These are phyloP conservation scores for Fusarium staphyleae DNA, from an alignment of 2,329 filamentous ascomycete species.

Conservation along the genomic window DNA sequence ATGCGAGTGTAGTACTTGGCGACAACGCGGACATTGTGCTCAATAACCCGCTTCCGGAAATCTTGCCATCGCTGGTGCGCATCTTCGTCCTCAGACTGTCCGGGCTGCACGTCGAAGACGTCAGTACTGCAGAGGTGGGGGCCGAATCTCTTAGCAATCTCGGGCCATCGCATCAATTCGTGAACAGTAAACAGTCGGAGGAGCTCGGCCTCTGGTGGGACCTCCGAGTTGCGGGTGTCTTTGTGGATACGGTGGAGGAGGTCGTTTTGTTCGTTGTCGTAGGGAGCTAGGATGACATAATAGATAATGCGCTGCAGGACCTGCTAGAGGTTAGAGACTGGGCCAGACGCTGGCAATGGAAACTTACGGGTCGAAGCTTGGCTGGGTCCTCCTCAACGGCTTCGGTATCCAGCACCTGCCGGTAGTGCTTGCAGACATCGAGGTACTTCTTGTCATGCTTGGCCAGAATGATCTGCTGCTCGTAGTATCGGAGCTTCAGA, in stretches of 20 bases:
- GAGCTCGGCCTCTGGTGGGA: conserved; percentile 82
- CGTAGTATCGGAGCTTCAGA: conserved; percentile 93
- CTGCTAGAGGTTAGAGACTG: conserved; percentile 52
- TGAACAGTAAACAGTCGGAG: conserved; percentile 94
- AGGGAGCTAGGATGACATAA: conserved; percentile 93
- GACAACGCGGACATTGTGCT: conserved; percentile 97
- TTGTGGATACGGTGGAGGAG: conserved; percentile 91
- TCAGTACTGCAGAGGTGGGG: conserved; percentile 88
- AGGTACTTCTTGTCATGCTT: conserved; percentile 99
- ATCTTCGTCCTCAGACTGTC: conserved; percentile 76
- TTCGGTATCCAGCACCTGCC: conserved; percentile 95
- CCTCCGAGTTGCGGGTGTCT: conserved; percentile 80
- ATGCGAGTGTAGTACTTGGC: conserved; percentile 99
- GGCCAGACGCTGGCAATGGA: background rate
- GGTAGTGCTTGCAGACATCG: conserved; percentile 97
- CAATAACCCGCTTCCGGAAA: conserved; percentile 96
- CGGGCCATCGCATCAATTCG: conserved; percentile 98
- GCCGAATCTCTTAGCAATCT: conserved; percentile 87
- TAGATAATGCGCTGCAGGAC: conserved; percentile 94
- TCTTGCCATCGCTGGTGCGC: conserved; percentile 90
- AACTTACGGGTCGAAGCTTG: conserved; percentile 81
- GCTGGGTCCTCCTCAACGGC: conserved; percentile 89
- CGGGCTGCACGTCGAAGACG: conserved; percentile 76
- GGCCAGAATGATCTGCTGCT: conserved; percentile 93
- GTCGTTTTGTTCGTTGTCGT: conserved; percentile 98